Base-by-base conservation (phyloP, 2,329 filamentous ascomycete species). In the Fusarium sp. region DNA sequence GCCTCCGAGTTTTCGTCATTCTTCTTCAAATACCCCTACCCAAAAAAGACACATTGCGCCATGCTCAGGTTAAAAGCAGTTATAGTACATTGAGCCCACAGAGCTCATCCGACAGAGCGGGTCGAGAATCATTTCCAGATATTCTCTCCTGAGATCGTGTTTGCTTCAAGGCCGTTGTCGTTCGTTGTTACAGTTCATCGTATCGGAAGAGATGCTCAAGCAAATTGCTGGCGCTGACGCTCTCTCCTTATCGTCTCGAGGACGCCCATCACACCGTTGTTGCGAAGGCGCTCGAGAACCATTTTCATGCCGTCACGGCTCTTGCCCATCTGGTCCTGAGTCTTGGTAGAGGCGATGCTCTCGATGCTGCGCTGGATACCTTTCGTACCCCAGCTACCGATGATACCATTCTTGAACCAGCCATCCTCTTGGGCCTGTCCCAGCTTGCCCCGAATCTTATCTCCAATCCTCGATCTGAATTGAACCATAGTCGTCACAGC, bases 221-320 rank as follows among this genome's bases (percentile, higher is more conserved):
- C 69, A 45, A 75, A 64, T 49, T 80, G 65, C 49, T 80, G 78
- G 56, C 74, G 74, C 44, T 82, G 78, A 57, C 82, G 81, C 67
- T 84, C 82, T 45, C 81, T 76, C 44, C 86, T 83, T 70, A 87
- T 80, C 52, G 86, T 83, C 77, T 90, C 87, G 34, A 90, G 78
- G 30, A 89, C 86, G 41, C 86, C 85, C 58, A 88, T 85, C 60
- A 88, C 84, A 30, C 87, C 86, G 43, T 84, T 87, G 78, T 87
- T 86, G 49, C 87, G 84, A 55, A 90, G 81, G 49, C 92, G 85
- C 79, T 94, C 91, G 24, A 96, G 84, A 11, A 96, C 92, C 40
- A 94, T 88, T 60, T 88, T 90, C 93, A 96, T 95, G 51, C 93
- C 93, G 78, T 94, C 91, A 52, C 91, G 89, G 72, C 92, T 93